Percentiles rank a stretch among this genome's conserved stretches.
Evolutionary conservation across 345 rosid genomes (phyloP).

Genomic region (Viola odorata): DNA sequence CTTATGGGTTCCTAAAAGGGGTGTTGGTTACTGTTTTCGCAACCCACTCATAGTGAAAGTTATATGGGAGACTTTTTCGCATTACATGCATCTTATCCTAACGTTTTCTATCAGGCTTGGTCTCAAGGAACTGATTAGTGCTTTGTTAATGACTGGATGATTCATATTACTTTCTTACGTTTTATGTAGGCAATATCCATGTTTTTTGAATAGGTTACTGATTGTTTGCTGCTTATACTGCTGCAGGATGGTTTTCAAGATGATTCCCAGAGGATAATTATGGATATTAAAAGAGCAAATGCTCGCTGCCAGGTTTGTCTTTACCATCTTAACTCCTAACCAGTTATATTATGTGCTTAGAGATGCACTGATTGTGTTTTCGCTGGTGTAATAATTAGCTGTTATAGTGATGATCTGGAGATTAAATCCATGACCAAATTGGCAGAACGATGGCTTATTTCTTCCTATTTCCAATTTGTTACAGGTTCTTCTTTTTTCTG

Average conservation of each 20-base stretch:
- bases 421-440: not conserved
- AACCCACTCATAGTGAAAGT: no score
- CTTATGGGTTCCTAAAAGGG: no score
- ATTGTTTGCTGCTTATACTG: slow-evolving; percentile 12
- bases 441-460: not conserved
- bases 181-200: no score
- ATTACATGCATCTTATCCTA: no score
- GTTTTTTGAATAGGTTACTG: not conserved
- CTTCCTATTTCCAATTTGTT: slow-evolving; percentile 3
- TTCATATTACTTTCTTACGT: not conserved
- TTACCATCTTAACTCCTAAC: no score
- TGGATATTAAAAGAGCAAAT: slow-evolving; percentile 54
- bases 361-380: no score
- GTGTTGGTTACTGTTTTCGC: no score
- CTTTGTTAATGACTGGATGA: not conserved
- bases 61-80: no score
- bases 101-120: no score
- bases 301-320: slow-evolving; percentile 64
- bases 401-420: not conserved
- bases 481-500: slow-evolving; percentile 90
- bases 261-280: slow-evolving; percentile 85
- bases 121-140: no score
- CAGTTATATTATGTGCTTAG: no score
- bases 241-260: slow-evolving; percentile 91
- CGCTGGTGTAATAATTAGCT: not conserved